Evolutionary conservation across 257 asterid species (phyloP), one percentile per base, ranked within the genome.

Genomic region (Avicennia marina): DNA sequence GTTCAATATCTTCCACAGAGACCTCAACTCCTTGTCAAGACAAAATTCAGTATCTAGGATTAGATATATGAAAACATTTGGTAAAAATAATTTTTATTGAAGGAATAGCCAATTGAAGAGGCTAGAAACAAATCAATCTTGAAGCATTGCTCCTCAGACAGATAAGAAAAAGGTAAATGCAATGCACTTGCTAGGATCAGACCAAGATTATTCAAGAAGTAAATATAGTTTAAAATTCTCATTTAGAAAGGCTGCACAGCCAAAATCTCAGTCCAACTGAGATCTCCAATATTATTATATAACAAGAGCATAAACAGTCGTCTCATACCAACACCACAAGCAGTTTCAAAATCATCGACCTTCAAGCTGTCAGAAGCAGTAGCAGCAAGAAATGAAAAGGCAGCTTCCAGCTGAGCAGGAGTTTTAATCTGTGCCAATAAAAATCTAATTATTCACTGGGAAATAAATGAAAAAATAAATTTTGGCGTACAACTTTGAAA

Each of bases 301-400:
- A n/a, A 39, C 15, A 22, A 57, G 15, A 13, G 63, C n/a, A 44
- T 8, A 18, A 36, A 49, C 1, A 12, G 17, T 46, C 42, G 61
- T 32, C 11, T 36, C 84, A 34, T 89, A 89, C 95, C 97, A 63
- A 89, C 93, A 47, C 97, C 97, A 86, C 95, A 86, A 61, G 85
- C 84, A 67, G 71, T 82, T 71, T 90, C 96, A 60, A 86, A 84
- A 54, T 78, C 95, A 65, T 62, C 63, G 59, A 65, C 57, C 34
- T 76, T 68, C 59, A 86, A 77, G 53, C 11, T 43, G 43, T 81
- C 93, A 44, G 90, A 73, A 57, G 82, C 89, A 40, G 73, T 60
- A 25, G 75, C 72, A 43, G 77, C 53, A 56, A 90, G 76, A 72
- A 78, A 82, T 6, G 72, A 43, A 69, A 82, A 80, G 40, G 96